phyloP scores from a whole-genome alignment of 805 yeast genomes.

The Nakazawaea molendinolei region DNA sequence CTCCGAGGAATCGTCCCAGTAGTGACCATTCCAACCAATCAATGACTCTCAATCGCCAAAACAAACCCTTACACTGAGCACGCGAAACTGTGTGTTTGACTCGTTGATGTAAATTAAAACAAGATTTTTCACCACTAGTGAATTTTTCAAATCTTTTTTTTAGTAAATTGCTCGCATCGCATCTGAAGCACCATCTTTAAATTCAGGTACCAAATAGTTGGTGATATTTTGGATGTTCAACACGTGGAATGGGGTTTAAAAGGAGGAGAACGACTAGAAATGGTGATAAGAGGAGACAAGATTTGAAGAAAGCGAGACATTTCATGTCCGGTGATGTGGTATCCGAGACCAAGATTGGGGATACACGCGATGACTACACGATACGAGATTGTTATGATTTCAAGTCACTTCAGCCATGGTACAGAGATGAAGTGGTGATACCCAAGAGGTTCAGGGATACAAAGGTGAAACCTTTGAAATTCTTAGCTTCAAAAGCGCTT shows the following conservation, averaged over 20 bases:
- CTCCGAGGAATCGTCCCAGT: constrained; percentile 17
- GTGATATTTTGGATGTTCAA: no score
- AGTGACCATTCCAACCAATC: constrained; percentile 2
- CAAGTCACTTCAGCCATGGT: constrained; percentile 11
- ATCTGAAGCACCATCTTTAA: no score
- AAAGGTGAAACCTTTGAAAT: constrained; percentile 17
- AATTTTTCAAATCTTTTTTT: no score
- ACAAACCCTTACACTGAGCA: no score
- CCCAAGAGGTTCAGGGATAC: neutral
- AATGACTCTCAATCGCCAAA: neutral
- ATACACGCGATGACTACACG: constrained; percentile 15
- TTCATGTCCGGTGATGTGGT: neutral
- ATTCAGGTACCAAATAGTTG: no score
- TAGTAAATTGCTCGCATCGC: no score
- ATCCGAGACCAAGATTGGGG: constrained; percentile 15
- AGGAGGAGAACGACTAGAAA: no score
- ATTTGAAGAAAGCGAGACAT: neutral
- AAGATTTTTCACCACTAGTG: no score
- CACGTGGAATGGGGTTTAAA: no score
- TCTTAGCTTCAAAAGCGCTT: constrained; percentile 18
- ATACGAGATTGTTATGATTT: constrained; percentile 16
- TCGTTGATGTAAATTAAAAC: no score
- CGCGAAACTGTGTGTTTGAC: no score
- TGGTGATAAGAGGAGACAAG: no score
- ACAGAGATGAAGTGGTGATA: neutral